phyloP scores from a whole-genome alignment of 164 flowering plant species.

The Saururus chinensis region DNA sequence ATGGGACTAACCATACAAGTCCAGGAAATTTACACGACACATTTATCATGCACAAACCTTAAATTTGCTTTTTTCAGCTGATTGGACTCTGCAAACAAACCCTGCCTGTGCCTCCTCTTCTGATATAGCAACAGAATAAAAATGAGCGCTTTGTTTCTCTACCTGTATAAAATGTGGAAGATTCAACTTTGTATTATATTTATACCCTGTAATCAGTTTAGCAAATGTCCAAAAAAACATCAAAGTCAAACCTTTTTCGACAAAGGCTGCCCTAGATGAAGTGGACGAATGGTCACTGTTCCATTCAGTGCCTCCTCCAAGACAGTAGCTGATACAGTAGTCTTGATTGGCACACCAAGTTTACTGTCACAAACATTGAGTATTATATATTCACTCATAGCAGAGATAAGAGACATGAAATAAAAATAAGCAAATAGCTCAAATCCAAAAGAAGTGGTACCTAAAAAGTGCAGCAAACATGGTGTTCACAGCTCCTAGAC shows the following conservation, averaged over 20 bases:
- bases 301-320: slow-evolving; percentile 96
- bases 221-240: neutral
- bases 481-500: slow-evolving; percentile 87
- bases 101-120: slow-evolving; percentile 75
- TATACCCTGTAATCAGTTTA: neutral
- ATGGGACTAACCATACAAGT: no score
- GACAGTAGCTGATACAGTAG: slow-evolving; percentile 84
- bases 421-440: neutral
- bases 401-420: neutral
- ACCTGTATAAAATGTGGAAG: slow-evolving; percentile 40
- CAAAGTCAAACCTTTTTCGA: slow-evolving; percentile 42
- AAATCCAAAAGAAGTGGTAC: slow-evolving; percentile 13
- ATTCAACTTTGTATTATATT: neutral
- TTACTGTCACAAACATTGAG: slow-evolving; percentile 30
- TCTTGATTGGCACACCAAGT: slow-evolving; percentile 96
- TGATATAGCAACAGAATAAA: slow-evolving; percentile 74
- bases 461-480: slow-evolving; percentile 98
- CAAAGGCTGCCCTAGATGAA: slow-evolving; percentile 52
- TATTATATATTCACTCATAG: neutral
- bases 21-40: no score
- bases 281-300: slow-evolving; percentile 41
- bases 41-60: slow-evolving; percentile 38
- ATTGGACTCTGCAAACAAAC: slow-evolving; percentile 68
- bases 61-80: slow-evolving; percentile 80
- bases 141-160: slow-evolving; percentile 90